Evolutionary conservation across 768 basidiomycete genomes (phyloP), one percentile per base, ranked within the genome.

Genomic region (Hydnomerulius pinastri): DNA sequence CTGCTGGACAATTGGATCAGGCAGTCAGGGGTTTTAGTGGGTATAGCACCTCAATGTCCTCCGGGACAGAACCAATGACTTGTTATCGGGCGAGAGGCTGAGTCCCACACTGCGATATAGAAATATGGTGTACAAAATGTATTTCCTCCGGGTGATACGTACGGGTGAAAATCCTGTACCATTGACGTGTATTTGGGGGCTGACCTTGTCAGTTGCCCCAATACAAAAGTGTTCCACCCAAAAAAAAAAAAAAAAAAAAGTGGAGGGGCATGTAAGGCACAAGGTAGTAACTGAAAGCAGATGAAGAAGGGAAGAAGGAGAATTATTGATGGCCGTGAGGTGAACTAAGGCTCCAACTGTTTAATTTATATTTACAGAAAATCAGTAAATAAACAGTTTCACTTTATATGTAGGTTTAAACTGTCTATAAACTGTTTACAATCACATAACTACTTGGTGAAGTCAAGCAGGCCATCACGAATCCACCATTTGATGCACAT

Each of bases 21-120:
- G 25, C 37, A 28, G 28, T 38, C 46, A 42, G 54, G 50, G 54
- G 54, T 56, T 56, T 51, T 56, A 52, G 54, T 56, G 54, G 54
- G 54, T 55, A 55, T 56, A 43, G 36, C 43, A 13, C 42, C 50
- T 33, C 36, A 17, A 5, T 7, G 18, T 17, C 45, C 23, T 17
- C 32, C 39, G 50, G 21, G 46, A 21, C 40, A 21, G 13, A 42
- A 42, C 3, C 11, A 21, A 42, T 42, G 15, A 42, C n/a, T n/a
- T n/a, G 21, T n/a, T 7, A 41, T 41, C 18, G 6, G 21, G 39
- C 15, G 39, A 41, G 39, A 13, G 13, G 29, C 13, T 17, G 39
- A 41, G 11, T 23, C 39, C 7, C 39, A 41, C 39, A 41, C 39
- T 41, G 21, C 39, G 7, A 30, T n/a, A n/a, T 30, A 8, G 29